These are phyloP conservation scores for Solanum etuberosum DNA, from an alignment of 257 asterid species.

Conservation along the genomic window DNA sequence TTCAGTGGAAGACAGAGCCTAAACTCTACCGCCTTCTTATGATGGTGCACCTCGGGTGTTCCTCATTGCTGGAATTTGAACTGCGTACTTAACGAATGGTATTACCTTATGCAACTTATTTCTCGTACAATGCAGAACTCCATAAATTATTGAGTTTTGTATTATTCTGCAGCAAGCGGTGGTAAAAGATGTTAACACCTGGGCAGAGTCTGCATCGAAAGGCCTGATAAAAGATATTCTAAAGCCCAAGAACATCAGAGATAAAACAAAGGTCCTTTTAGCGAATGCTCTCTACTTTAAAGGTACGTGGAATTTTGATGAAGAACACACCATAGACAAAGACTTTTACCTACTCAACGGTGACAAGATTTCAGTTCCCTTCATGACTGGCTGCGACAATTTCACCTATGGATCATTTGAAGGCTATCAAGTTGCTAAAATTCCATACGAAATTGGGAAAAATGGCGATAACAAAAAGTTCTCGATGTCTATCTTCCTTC, in stretches of 20 bases:
- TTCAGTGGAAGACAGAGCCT: too few species aligned
- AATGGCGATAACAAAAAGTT: not conserved
- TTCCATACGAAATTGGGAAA: not conserved
- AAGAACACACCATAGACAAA: not conserved
- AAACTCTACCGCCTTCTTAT: too few species aligned
- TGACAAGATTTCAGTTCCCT: not conserved
- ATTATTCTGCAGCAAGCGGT: not conserved
- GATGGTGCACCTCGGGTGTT: too few species aligned
- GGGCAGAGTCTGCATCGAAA: not conserved
- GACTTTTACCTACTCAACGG: conserved; percentile 6
- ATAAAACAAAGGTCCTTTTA: not conserved
- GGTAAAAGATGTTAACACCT: not conserved
- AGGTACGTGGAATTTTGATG: not conserved
- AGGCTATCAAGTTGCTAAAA: conserved; percentile 4
- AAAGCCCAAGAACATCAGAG: not conserved
- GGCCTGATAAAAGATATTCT: not conserved
- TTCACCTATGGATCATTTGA: not conserved
- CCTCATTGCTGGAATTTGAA: not conserved
- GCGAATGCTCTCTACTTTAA: conserved; percentile 11
- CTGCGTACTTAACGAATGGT: not conserved
- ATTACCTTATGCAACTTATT: not conserved
- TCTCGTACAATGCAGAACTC: not conserved
- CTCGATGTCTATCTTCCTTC: conserved; percentile 2
- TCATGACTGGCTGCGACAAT: conserved; percentile 4
- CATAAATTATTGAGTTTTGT: not conserved